Evolutionary conservation across 139 green algal species (phyloP), one percentile per base, ranked within the genome.

Genomic region (Chlorella sorokiniana): DNA sequence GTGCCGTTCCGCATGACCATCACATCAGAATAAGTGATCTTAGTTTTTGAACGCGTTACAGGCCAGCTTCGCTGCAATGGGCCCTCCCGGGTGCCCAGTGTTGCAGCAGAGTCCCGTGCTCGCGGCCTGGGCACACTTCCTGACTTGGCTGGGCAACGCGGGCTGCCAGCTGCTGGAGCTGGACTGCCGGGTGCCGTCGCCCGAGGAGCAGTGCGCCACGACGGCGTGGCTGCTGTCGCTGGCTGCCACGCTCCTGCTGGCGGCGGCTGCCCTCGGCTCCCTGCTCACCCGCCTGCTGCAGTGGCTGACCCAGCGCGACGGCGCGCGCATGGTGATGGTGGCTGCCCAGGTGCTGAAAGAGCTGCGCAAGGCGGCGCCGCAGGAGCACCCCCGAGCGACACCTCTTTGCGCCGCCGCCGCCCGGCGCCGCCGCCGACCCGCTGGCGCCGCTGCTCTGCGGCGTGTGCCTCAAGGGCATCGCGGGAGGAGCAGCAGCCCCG

Each of bases 371-470:
- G 73, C 54, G 4, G 31, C 27, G 27, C 73, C 73, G 4, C 6
- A 0, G 1, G 37, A 64, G 10, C 54, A 79, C 35, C 73, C 73
- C 7, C 3, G 22, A 44, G 38, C 54, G 37, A 3, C 73, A 79
- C 37, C 40, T 33, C 10, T 79, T 79, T 51, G 40, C 22, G 20
- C 1, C 73, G 1, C 37, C 73, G 22, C 54, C 73, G 25, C 35
- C 59, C 7, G 52, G 52, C 23, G 40, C 14, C 37, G 54, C 52
- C 23, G 51, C 73, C 11, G 73, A 79, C 73, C 37, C 73, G 5
- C 37, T 79, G 5, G 38, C 38, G 44, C 73, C 86, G 23, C 68
- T 87, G 45, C 83, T 91, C 27, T 91, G 87, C 54, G 83, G 44
- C 2, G 87, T 85, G 20, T 91, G 87, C 81, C 67, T 56, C 37